Conservation (phyloP, 768 basidiomycete genomes). For the Mycena rebaudengoi region DNA sequence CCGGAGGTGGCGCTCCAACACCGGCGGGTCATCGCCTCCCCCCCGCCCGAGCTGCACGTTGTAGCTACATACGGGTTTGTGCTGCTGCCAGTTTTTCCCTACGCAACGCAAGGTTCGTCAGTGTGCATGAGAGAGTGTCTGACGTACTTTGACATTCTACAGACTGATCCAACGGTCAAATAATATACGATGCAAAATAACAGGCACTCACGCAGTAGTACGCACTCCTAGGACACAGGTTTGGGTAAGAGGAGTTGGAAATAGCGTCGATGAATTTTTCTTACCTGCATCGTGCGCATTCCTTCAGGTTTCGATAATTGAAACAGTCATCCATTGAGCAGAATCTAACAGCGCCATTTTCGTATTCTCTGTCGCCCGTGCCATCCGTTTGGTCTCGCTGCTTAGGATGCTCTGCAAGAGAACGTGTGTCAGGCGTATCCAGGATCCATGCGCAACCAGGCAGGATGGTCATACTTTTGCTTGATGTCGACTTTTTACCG, state of each 20-base stretch:
- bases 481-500: no score
- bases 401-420: background rate
- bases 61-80: constrained; percentile 13
- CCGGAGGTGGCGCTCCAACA: constrained; percentile 3
- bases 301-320: constrained; percentile 2
- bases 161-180: no score
- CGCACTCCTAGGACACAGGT: no score
- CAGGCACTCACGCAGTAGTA: background rate
- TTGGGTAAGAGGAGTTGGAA: no score
- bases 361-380: constrained; percentile 1
- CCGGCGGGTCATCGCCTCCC: background rate
- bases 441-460: no score
- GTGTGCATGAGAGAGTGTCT: no score
- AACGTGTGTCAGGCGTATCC: no score
- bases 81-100: constrained; percentile 1
- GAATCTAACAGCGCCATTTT: background rate
- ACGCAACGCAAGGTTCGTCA: background rate
- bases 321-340: constrained; percentile 13
- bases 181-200: no score
- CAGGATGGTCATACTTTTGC: no score
- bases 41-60: background rate
- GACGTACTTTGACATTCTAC: background rate
- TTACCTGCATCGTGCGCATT: constrained; percentile 13
- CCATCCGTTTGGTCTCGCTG: background rate
- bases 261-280: no score